These are phyloP conservation scores for Backusella australiensis DNA, from an alignment of 192 early-diverging fungal species.

Conservation along the genomic window DNA sequence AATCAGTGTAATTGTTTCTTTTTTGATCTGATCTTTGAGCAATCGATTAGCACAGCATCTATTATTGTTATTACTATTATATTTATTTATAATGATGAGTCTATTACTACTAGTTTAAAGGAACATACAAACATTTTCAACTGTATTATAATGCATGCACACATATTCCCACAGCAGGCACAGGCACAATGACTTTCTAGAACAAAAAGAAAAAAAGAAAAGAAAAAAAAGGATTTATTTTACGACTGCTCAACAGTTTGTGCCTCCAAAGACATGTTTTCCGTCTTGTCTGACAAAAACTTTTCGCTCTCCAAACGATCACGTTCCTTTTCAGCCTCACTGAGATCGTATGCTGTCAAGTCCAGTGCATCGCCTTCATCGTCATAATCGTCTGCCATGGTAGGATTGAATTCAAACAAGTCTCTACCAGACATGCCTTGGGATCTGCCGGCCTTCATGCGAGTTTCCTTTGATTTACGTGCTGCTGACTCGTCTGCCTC, in stretches of 20 bases:
- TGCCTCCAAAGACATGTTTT: not conserved
- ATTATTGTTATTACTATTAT: no score
- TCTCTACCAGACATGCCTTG: conserved; percentile 95
- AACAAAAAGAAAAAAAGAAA: not conserved
- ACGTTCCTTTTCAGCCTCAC: conserved; percentile 55
- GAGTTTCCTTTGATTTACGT: conserved; percentile 79
- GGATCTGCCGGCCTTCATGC: conserved; percentile 83
- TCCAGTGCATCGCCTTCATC: conserved; percentile 86
- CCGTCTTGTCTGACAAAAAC: conserved; percentile 1
- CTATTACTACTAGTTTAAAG: no score
- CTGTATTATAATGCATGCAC: not conserved
- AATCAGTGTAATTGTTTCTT: no score
- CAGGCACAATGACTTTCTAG: not conserved
- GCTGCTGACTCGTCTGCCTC: conserved; percentile 64
- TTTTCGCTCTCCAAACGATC: conserved; percentile 26
- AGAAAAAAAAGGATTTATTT: not conserved
- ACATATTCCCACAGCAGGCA: not conserved
- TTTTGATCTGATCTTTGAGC: no score
- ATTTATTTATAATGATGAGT: no score
- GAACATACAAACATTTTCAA: no score
- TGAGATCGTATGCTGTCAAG: conserved; percentile 67
- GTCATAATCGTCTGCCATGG: conserved; percentile 63
- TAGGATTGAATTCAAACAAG: conserved; percentile 97
- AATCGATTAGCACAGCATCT: no score
- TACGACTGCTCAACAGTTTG: conserved; percentile 6